Percentiles rank a stretch among this genome's conserved stretches.
Evolutionary conservation across 495 filamentous ascomycete species (phyloP).

Genomic region (Talaromyces stipitatus): DNA sequence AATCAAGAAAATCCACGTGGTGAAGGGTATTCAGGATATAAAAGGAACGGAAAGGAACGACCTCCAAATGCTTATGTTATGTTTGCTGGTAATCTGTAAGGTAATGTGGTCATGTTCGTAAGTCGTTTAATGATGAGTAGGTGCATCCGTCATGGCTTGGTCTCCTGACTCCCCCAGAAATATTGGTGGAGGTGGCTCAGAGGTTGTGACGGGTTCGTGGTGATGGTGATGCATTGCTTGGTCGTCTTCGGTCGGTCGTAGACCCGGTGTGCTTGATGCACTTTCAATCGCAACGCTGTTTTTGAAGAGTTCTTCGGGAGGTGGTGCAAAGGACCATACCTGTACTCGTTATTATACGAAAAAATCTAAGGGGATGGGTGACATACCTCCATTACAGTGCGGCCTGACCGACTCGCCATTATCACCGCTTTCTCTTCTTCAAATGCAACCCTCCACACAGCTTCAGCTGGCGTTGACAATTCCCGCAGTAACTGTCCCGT

Average conservation of each 20-base stretch:
- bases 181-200: conserved; percentile 27
- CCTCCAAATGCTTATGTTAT: background rate
- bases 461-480: conserved; percentile 80
- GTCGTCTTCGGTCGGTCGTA: conserved; percentile 13
- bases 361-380: background rate
- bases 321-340: conserved; percentile 90
- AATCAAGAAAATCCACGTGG: conserved; percentile 12
- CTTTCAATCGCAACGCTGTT: conserved; percentile 23
- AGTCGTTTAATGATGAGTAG: conserved; percentile 5
- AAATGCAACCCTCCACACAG: conserved; percentile 96
- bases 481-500: conserved; percentile 87
- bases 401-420: conserved; percentile 72
- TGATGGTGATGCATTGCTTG: conserved; percentile 2
- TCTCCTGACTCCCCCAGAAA: conserved; percentile 24
- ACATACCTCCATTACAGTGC: conserved; percentile 93
- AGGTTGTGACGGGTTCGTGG: conserved; percentile 11
- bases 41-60: background rate
- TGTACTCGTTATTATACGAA: conserved; percentile 19
- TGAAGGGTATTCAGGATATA: conserved; percentile 3
- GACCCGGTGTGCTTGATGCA: conserved; percentile 30
- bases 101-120: background rate
- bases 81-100: background rate
- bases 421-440: conserved; percentile 97
- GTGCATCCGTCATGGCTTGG: conserved; percentile 34
- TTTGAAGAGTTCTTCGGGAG: conserved; percentile 48